Evolutionary conservation across 192 early-diverging fungal genomes (phyloP), one percentile per base, ranked within the genome.

Genomic region (Helicostylum pulchrum): DNA sequence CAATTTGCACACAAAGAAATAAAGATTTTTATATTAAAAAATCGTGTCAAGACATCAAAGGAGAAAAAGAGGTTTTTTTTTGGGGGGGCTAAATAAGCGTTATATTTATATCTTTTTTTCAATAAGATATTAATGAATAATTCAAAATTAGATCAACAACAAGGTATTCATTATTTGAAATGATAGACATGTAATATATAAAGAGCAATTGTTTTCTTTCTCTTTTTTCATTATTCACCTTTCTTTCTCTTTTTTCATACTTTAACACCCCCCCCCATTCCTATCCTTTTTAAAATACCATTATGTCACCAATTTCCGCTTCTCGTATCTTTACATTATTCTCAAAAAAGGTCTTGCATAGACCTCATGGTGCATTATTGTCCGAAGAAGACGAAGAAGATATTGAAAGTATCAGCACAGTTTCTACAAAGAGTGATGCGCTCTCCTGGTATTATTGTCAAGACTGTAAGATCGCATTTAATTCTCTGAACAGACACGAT

Each of bases 381-480:
- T 5, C 14, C 12, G n/a, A 55, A 17, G n/a, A 19, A 2, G 7
- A 31, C 5, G 36, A 10, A 39, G 36, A 10, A 39, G 9, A 48
- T 48, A 48, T 19, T 9, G 46, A 48, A 15, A 12, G 26, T 26
- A 26, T 26, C 26, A 26, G 26, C 26, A 26, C 26, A 26, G 2
- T 26, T 26, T 26, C 26, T 26, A 26, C 26, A 26, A 26, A 26
- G 26, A 26, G 17, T 48, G 17, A 52, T 42, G 5, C 51, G 17
- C 2, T 26, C 2, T 2, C 26, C 0, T 64, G 62, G 62, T 34
- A 42, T 17, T 42, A 52, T 32, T 64, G 62, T 36, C n/a, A 11
- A 7, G 7, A 42, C 0, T 64, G 62, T 43, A 20, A 30, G 2
- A 49, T 64, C 19, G 48, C 32, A 20, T 64, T 64, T 52, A 36